Evolutionary conservation across 2,329 filamentous ascomycete species (phyloP), one percentile per base, ranked within the genome.

Genomic region (Plenodomus tracheiphilus): DNA sequence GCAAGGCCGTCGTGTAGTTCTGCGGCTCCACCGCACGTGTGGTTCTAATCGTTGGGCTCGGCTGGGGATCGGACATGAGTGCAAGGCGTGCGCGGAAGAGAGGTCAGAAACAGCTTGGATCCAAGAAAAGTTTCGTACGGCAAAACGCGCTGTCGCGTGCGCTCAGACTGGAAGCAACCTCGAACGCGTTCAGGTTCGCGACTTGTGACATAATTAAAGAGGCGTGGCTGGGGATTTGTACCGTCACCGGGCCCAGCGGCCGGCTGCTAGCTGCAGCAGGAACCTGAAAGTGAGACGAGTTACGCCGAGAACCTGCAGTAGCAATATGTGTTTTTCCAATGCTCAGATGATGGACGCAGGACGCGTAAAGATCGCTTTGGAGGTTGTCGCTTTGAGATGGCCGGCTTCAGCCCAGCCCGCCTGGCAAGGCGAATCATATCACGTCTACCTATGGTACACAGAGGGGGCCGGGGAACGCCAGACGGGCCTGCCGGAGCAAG

Each of bases 151-250:
- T 53, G 56, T 62, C 59, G 64, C 65, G 65, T 64, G 58, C 53
- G 53, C 53, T 53, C 61, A 56, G 55, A 63, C 62, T 63, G 62
- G 56, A 54, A 51, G 51, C 53, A 57, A n/a, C 54, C 60, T 59
- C 54, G 55, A 53, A 65, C 66, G 66, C 67, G 65, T 57, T 54
- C 28, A 32, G 13, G 53, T 45, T 68, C 68, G 66, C 61, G 68
- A 60, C 59, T 32, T 54, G 62, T 66, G 62, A 64, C 58, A 61
- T 59, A 58, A 61, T 56, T 48, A 44, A 51, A 47, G 45, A 58
- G 56, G 43, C 50, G 56, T 60, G 59, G 54, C 54, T 61, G 54
- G 51, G 53, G 40, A 45, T 54, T n/a, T 48, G 51, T 53, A 58
- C 49, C 52, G 54, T 59, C 43, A 51, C 61, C 61, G 63, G 56